A percentile compares a stretch with the other conserved stretches of the same genome.
Evolutionary conservation across 441 rosid species (phyloP).

Genomic region (Eugenia klotzschiana): DNA sequence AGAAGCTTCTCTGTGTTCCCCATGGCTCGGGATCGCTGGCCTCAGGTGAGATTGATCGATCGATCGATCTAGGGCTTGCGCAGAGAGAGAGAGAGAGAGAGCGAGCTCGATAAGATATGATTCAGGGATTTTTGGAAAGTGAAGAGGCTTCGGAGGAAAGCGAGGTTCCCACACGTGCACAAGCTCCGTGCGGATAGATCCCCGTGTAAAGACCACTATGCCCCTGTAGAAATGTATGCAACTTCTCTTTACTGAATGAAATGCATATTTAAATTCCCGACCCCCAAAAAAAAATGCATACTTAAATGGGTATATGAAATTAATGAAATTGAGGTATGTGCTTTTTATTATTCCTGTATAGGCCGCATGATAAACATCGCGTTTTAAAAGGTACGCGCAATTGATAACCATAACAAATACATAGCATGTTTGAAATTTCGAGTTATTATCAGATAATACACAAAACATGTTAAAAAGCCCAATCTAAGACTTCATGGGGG

Average conservation of each 20-base stretch:
- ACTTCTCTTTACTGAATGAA: not conserved
- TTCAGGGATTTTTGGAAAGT: not conserved
- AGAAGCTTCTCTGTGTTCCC: constrained; percentile 79
- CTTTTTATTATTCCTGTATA: not conserved
- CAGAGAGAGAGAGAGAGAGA: not conserved
- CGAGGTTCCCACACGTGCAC: not conserved
- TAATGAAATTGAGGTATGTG: not conserved
- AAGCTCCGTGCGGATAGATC: not conserved
- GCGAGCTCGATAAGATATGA: not conserved
- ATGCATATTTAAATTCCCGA: no score
- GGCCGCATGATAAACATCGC: not conserved
- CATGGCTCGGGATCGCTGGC: constrained; percentile 13
- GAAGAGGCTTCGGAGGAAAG: not conserved
- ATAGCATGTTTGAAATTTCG: not conserved
- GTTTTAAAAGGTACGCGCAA: accelerated
- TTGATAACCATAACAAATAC: not conserved
- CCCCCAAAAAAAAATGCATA: no score
- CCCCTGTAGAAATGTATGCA: not conserved
- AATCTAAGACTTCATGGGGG: not conserved
- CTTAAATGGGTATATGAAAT: no score
- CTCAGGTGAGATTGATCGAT: no score
- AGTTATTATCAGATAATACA: accelerated
- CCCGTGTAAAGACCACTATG: not conserved
- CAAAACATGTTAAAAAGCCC: not conserved
- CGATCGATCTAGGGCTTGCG: not conserved